Base-by-base conservation (phyloP, 1,284 basidiomycete species). In the Gomphus sp. region DNA sequence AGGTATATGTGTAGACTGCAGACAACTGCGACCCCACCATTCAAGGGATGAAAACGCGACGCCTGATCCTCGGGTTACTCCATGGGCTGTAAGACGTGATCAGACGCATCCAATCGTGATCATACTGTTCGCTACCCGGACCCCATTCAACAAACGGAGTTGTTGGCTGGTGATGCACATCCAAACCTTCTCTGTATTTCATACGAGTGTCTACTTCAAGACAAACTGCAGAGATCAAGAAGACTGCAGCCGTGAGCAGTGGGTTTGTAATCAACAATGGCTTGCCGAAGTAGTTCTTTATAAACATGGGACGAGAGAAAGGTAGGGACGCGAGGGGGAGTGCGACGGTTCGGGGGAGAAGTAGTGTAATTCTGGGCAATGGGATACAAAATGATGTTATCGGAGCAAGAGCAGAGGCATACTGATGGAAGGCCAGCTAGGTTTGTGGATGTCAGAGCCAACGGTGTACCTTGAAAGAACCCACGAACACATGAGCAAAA, bases 391-490 rank as follows among this genome's bases (percentile, higher is more conserved):
- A n/a, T n/a, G n/a, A n/a, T n/a, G n/a, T n/a, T n/a, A n/a, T n/a
- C n/a, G n/a, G n/a, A n/a, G n/a, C n/a, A n/a, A n/a, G n/a, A n/a
- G n/a, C n/a, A n/a, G n/a, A n/a, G n/a, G n/a, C n/a, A n/a, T n/a
- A n/a, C n/a, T n/a, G n/a, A n/a, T n/a, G n/a, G n/a, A n/a, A n/a
- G n/a, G n/a, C n/a, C n/a, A n/a, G n/a, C n/a, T n/a, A n/a, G n/a
- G n/a, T n/a, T n/a, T n/a, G n/a, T n/a, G n/a, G n/a, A n/a, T n/a
- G n/a, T n/a, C n/a, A n/a, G n/a, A n/a, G n/a, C n/a, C n/a, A n/a
- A n/a, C n/a, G n/a, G n/a, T n/a, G 10, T 54, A 52, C 58, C 37
- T 59, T 54, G 51, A 47, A 54, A 14, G 58, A 45, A 10, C 51
- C 58, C 6, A 48, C 51, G 25, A 51, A 59, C 11, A 54, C 36